These are phyloP conservation scores for Aleurites moluccanus DNA, from an alignment of 441 rosid genomes.

Conservation along the genomic window DNA sequence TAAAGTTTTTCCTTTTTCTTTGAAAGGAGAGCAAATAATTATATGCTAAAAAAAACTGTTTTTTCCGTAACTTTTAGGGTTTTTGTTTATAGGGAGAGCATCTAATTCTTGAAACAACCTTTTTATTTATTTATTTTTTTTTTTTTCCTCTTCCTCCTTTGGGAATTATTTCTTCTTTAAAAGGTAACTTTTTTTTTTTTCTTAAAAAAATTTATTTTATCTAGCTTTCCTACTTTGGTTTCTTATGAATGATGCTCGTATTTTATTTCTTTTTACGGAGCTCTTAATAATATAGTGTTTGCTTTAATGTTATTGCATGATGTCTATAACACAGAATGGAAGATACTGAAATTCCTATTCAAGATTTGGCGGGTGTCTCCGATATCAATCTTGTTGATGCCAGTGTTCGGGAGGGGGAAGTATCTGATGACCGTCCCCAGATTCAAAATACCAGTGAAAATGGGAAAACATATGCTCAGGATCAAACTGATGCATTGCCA, in stretches of 20 bases:
- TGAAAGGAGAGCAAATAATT: too few relatives aligned
- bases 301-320: background rate
- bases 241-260: background rate
- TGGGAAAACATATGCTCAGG: constrained; percentile 29
- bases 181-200: background rate
- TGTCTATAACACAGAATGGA: constrained; percentile 39
- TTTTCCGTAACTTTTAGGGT: too few relatives aligned
- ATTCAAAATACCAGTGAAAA: constrained; percentile 30
- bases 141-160: too few relatives aligned
- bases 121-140: too few relatives aligned
- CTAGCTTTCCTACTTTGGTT: background rate
- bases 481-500: constrained; percentile 40
- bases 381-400: constrained; percentile 35
- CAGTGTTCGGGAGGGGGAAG: constrained; percentile 31
- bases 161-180: too few relatives aligned
- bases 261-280: background rate
- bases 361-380: constrained; percentile 34
- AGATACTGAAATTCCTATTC: constrained; percentile 52
- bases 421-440: constrained; percentile 24
- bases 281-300: background rate
- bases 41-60: too few relatives aligned
- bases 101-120: too few relatives aligned
- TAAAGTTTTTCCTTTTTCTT: background rate
- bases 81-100: too few relatives aligned
- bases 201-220: background rate